phyloP scores from a whole-genome alignment of 2,329 filamentous ascomycete genomes.

The Neonectria punicea region DNA sequence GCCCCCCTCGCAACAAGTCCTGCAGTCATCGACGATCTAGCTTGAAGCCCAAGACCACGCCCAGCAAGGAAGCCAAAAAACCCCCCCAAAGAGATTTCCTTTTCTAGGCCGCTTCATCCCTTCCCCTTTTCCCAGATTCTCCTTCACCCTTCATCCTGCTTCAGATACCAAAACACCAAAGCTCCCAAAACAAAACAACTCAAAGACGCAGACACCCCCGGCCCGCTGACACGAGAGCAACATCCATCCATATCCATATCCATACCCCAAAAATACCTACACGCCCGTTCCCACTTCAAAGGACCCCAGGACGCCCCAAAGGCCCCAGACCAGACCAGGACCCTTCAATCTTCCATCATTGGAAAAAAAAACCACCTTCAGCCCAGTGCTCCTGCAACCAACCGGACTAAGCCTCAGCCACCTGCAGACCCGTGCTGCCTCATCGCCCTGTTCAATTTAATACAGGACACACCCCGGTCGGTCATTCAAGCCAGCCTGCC shows the following conservation, averaged over 20 bases:
- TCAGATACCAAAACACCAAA: neutral
- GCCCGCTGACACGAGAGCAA: neutral
- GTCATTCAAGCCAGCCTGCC: slow-evolving; percentile 1
- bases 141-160: neutral
- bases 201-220: neutral
- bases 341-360: slow-evolving; percentile 32
- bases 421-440: slow-evolving; percentile 35
- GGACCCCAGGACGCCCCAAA: slow-evolving; percentile 3
- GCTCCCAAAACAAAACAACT: neutral
- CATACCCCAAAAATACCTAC: slow-evolving; percentile 4
- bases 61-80: neutral
- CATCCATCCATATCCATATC: neutral
- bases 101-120: slow-evolving; percentile 11
- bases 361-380: slow-evolving; percentile 17
- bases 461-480: slow-evolving; percentile 20
- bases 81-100: neutral
- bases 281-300: slow-evolving; percentile 2
- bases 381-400: slow-evolving; percentile 32
- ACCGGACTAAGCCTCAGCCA: slow-evolving; percentile 44
- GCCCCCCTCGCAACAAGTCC: slow-evolving; percentile 5
- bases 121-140: neutral
- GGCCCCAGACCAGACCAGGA: slow-evolving; percentile 12
- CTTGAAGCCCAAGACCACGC: slow-evolving; percentile 7
- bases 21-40: slow-evolving; percentile 19
- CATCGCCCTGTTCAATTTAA: slow-evolving; percentile 35